Conservation (phyloP, 257 asterid genomes). For the Cruciata laevipes region DNA sequence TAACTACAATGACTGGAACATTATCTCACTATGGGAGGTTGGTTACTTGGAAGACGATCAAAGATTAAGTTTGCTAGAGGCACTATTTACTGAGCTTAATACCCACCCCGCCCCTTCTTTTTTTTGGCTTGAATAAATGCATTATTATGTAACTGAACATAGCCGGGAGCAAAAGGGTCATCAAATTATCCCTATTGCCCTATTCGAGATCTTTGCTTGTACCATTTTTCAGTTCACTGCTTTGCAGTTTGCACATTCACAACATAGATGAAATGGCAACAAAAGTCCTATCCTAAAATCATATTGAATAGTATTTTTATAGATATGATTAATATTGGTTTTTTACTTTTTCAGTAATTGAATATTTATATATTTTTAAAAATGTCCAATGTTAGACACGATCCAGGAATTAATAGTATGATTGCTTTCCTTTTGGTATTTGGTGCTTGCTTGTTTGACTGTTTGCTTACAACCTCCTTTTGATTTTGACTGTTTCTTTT, state of each 20-base stretch:
- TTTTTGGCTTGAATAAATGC: too few species aligned
- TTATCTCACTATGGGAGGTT: background rate
- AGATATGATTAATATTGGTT: background rate
- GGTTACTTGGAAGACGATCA: background rate
- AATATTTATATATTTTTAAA: background rate
- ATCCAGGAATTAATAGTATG: too few species aligned
- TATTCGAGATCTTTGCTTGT: background rate
- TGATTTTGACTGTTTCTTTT: background rate
- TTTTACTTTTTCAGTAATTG: background rate
- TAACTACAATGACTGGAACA: background rate
- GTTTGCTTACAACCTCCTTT: background rate
- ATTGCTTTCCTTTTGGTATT: background rate
- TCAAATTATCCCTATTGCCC: background rate
- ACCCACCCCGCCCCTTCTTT: too few species aligned
- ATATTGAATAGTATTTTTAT: background rate
- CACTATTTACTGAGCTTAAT: too few species aligned
- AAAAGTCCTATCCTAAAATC: background rate
- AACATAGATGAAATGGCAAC: background rate
- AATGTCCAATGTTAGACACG: too few species aligned
- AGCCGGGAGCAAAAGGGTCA: background rate
- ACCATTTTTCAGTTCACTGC: background rate
- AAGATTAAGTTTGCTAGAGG: too few species aligned
- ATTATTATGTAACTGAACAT: too few species aligned
- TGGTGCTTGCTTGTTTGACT: background rate
- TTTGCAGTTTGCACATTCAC: slow-evolving; percentile 4